These are phyloP conservation scores for Trametes maxima DNA, from an alignment of 768 basidiomycete genomes.

Conservation along the genomic window DNA sequence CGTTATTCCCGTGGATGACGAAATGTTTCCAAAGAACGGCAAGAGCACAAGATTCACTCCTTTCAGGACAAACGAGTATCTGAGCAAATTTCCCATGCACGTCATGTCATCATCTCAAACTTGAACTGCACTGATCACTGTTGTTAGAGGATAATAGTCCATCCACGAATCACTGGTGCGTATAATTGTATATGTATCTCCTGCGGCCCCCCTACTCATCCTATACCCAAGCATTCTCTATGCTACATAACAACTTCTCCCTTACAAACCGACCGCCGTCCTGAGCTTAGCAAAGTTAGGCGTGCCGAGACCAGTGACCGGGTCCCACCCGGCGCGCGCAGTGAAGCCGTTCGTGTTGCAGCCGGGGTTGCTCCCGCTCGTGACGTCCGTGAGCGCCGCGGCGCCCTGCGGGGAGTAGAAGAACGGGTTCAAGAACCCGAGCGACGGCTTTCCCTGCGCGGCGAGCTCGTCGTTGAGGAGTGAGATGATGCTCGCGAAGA, in stretches of 20 bases:
- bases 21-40: no score
- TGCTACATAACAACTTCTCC: background rate
- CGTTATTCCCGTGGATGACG: no score
- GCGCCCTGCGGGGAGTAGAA: constrained; percentile 29
- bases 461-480: constrained; percentile 38
- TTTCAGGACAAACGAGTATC: no score
- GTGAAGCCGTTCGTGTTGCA: constrained; percentile 39
- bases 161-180: no score
- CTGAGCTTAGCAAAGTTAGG: constrained; percentile 17
- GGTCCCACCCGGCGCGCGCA: constrained; percentile 36
- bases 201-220: no score
- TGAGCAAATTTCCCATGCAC: no score
- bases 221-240: no score
- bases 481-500: constrained; percentile 36
- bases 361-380: constrained; percentile 34
- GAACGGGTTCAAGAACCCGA: constrained; percentile 41
- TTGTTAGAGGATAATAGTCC: no score
- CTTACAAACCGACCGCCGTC: constrained; percentile 1
- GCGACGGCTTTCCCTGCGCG: constrained; percentile 31
- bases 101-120: no score
- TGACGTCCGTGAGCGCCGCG: constrained; percentile 30
- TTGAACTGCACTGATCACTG: no score
- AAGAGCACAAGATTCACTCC: no score
- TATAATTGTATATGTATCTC: no score
- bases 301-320: constrained; percentile 29